Evolutionary conservation across 441 rosid genomes (phyloP), one percentile per base, ranked within the genome.

Genomic region (Eruca vesicaria): DNA sequence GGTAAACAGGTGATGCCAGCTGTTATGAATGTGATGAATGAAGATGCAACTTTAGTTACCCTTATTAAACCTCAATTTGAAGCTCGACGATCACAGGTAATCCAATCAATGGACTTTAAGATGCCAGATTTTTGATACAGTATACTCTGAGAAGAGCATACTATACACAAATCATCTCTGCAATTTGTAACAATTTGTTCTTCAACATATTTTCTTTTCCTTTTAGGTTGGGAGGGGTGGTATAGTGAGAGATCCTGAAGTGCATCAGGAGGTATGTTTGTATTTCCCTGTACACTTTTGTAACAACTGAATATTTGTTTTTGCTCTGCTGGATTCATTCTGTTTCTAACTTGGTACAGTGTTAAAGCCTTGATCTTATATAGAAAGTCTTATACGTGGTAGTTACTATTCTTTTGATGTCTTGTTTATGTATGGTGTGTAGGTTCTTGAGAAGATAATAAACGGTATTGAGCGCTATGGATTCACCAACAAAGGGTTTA

Each of bases 11-110:
- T 95, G 70, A 93, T 91, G 97, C 97, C 98, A 74, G 95, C 97
- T 19, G 86, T 93, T 36, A 84, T 93, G 33, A 90, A 87, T 80
- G 87, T 88, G 72, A 95, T 95, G 99, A 90, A 88, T 80, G 93
- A 85, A 58, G 90, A 89, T 23, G 89, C 97, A 61, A 79, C 81
- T 33, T 75, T 95, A 75, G 84, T 95, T 33, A 90, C 94, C 57
- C 74, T 91, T 64, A 91, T 95, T 73, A 93, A 95, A 82, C 99
- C 99, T 78, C 99, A 95, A 64, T 95, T 91, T 68, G 98, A 95
- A 87, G 99, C 97, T 83, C 94, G 76, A 56, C 84, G 98, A 80
- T 84, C 92, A 77, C 99, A 95, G 82, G 99, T 95, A 81, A 78
- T 52, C 61, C 16, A 20, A 7, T 76, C 16, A 18, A 26, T 19